Conservation (phyloP, 2,329 filamentous ascomycete genomes). For the Cladophialophora bantiana region DNA sequence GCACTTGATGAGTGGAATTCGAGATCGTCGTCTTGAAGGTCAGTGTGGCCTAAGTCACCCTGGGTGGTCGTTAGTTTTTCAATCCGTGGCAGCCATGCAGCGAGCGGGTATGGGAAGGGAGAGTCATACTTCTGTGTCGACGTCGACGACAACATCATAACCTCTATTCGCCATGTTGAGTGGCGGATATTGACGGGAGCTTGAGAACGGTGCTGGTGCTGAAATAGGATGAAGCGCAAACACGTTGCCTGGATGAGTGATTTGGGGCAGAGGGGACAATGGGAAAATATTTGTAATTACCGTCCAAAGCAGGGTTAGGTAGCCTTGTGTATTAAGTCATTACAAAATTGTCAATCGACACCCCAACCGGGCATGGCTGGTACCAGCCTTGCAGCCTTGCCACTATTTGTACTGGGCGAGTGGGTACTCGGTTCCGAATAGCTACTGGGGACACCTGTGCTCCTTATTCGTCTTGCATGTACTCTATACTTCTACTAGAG, state of each 20-base stretch:
- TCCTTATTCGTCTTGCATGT: too few relatives aligned
- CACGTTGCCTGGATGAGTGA: slow-evolving; percentile 27
- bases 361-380: too few relatives aligned
- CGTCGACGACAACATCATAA: slow-evolving; percentile 97
- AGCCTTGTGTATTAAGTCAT: neutral
- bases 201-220: slow-evolving; percentile 5
- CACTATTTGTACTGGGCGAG: too few relatives aligned
- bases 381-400: too few relatives aligned
- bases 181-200: neutral
- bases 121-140: slow-evolving; percentile 83
- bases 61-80: slow-evolving; percentile 48
- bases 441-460: too few relatives aligned
- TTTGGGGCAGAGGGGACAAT: too few relatives aligned
- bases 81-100: neutral
- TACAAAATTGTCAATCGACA: neutral
- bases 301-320: accelerated
- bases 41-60: slow-evolving; percentile 97
- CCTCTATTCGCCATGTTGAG: slow-evolving; percentile 77
- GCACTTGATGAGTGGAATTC: slow-evolving; percentile 93
- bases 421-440: too few relatives aligned
- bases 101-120: slow-evolving; percentile 2
- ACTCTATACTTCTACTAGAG: too few relatives aligned
- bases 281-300: neutral
- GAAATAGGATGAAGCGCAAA: slow-evolving; percentile 12
- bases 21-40: slow-evolving; percentile 91